These are phyloP conservation scores for Ochetophila trinervis DNA, from an alignment of 306 rosid species.

Conservation along the genomic window DNA sequence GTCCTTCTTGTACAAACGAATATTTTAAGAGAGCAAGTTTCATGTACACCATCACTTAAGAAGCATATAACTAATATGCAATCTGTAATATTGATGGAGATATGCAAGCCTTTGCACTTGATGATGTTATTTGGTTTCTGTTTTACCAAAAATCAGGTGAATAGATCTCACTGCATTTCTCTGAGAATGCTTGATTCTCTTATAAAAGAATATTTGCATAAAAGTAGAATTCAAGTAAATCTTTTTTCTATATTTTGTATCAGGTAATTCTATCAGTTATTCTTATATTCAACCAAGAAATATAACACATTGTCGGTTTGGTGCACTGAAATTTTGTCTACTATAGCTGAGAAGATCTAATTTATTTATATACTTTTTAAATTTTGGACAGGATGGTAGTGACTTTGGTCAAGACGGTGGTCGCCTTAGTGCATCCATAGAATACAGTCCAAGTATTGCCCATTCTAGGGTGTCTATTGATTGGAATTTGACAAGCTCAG, in stretches of 20 bases:
- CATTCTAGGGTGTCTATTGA: slow-evolving; percentile 54
- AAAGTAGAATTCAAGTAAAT: background rate
- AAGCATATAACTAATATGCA: background rate
- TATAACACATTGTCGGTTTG: background rate
- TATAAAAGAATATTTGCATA: background rate
- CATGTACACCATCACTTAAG: too few species aligned
- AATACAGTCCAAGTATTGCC: slow-evolving; percentile 41
- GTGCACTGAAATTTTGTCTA: slow-evolving; percentile 1
- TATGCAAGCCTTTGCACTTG: background rate
- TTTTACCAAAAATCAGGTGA: background rate
- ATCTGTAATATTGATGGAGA: background rate
- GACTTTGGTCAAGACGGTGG: slow-evolving; percentile 37
- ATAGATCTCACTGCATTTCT: background rate
- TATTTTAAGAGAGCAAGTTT: background rate
- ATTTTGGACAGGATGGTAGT: slow-evolving; percentile 43
- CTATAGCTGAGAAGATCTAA: slow-evolving; percentile 4
- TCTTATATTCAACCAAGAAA: slow-evolving; percentile 16
- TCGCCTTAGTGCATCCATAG: slow-evolving; percentile 53
- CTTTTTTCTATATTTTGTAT: background rate
- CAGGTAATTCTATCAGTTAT: background rate
- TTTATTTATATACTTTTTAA: slow-evolving; percentile 16
- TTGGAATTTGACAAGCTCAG: slow-evolving; percentile 43
- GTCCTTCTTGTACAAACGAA: background rate
- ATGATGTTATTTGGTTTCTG: background rate
- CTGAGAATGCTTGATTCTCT: background rate